These are phyloP conservation scores for Fagus crenata DNA, from an alignment of 306 rosid species.

Conservation along the genomic window DNA sequence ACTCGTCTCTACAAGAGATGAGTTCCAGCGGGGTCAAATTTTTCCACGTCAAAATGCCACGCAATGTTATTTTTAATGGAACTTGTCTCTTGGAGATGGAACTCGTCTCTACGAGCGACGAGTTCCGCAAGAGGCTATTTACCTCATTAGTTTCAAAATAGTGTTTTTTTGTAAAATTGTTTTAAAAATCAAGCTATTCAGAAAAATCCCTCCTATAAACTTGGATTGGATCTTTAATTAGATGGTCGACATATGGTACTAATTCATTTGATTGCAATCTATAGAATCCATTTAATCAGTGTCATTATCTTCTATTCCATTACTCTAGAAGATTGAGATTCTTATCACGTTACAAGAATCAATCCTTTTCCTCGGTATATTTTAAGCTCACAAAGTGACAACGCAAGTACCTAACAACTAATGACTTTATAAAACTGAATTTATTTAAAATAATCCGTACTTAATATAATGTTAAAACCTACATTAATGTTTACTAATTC, in stretches of 20 bases:
- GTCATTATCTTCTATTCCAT: conserved; percentile 20
- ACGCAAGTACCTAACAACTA: neutral
- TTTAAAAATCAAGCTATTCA: too few species aligned
- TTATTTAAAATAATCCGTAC: neutral
- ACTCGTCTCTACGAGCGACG: too few species aligned
- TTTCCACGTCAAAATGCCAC: too few species aligned
- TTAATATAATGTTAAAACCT: neutral
- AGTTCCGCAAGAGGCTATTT: too few species aligned
- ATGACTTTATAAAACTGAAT: neutral
- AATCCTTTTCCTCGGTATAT: neutral
- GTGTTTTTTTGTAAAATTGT: too few species aligned
- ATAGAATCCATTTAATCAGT: conserved; percentile 20
- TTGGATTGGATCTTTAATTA: neutral
- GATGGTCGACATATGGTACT: conserved; percentile 15
- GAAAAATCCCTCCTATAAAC: neutral
- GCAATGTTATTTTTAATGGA: too few species aligned
- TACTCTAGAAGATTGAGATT: conserved; percentile 38
- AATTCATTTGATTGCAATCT: conserved; percentile 15
- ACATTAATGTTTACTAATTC: conserved; percentile 7
- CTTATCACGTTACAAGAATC: neutral
- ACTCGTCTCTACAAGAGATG: too few species aligned
- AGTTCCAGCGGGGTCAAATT: too few species aligned
- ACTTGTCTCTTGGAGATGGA: too few species aligned
- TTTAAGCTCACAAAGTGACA: neutral
- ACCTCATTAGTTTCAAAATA: too few species aligned